These are phyloP conservation scores for Aspergillus coremiiformis DNA, from an alignment of 495 filamentous ascomycete genomes.

Conservation along the genomic window DNA sequence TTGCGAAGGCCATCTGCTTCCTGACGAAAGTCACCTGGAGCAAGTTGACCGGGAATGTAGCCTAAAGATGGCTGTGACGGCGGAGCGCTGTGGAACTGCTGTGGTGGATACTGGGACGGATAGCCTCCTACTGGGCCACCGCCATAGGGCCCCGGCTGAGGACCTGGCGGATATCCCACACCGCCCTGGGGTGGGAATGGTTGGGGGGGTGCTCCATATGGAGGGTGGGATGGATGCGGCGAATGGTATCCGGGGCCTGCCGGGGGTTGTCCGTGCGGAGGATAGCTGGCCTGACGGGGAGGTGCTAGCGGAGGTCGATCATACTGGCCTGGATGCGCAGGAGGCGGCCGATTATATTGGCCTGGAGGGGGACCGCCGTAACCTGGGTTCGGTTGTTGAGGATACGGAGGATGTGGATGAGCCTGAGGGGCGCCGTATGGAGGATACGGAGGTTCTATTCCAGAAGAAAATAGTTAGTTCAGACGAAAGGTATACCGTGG, in stretches of 20 bases:
- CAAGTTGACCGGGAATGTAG: constrained; percentile 54
- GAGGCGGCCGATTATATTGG: constrained; percentile 14
- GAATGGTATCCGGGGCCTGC: neutral
- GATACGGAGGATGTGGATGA: constrained; percentile 23
- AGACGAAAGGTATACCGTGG: neutral
- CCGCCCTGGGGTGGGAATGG: constrained; percentile 18
- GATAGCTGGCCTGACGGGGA: constrained; percentile 25
- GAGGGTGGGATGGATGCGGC: no score
- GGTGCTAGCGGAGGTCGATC: constrained; percentile 22
- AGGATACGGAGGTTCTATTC: constrained; percentile 26
- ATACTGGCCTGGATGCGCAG: constrained; percentile 20
- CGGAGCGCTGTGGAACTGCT: constrained; percentile 19
- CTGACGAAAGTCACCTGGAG: constrained; percentile 52
- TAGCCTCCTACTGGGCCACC: neutral
- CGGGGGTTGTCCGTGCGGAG: constrained; percentile 8
- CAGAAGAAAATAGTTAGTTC: constrained; percentile 4
- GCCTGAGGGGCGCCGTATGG: constrained; percentile 30
- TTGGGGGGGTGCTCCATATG: neutral
- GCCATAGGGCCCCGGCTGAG: neutral
- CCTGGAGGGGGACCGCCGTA: constrained; percentile 16
- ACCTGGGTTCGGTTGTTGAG: constrained; percentile 15
- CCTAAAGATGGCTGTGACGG: constrained; percentile 49
- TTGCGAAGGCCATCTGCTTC: constrained; percentile 64
- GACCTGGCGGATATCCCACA: constrained; percentile 1
- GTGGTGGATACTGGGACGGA: neutral